Evolutionary conservation across 1,284 basidiomycete genomes (phyloP).

Genomic region (Ganoderma meredithae): DNA sequence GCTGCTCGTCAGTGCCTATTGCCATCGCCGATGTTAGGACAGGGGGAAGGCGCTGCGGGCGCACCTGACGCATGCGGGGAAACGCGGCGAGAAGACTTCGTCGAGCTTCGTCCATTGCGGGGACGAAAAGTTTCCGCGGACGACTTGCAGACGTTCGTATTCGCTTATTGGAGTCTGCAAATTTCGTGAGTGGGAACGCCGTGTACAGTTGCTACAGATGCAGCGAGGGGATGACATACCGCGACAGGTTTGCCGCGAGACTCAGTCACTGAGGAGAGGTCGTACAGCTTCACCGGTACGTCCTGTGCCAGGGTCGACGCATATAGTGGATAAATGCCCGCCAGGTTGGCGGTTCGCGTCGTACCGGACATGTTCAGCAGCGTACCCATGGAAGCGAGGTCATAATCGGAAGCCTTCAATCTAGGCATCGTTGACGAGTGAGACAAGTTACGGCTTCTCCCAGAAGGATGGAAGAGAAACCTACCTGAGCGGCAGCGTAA

Average conservation of each 20-base stretch:
- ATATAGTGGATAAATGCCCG: slow-evolving; percentile 57
- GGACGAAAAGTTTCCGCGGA: slow-evolving; percentile 57
- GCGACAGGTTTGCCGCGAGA: slow-evolving; percentile 4
- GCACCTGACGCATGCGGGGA: slow-evolving; percentile 33
- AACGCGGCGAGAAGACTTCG: slow-evolving; percentile 39
- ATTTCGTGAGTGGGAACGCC: background rate
- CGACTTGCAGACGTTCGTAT: slow-evolving; percentile 55
- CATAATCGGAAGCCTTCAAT: slow-evolving; percentile 47
- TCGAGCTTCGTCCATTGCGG: slow-evolving; percentile 47
- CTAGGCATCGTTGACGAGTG: slow-evolving; percentile 38
- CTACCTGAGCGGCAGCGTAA: slow-evolving; percentile 71
- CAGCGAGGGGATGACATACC: background rate
- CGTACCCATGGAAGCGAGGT: slow-evolving; percentile 54
- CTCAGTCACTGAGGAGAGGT: slow-evolving; percentile 51
- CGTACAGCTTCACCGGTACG: slow-evolving; percentile 46
- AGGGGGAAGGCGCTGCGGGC: background rate
- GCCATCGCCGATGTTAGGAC: background rate
- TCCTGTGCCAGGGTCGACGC: slow-evolving; percentile 33
- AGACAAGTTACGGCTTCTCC: slow-evolving; percentile 4
- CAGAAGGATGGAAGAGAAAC: slow-evolving; percentile 18
- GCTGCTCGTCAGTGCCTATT: background rate
- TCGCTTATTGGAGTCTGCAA: slow-evolving; percentile 1
- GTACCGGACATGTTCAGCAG: slow-evolving; percentile 63
- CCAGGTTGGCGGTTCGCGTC: slow-evolving; percentile 64
- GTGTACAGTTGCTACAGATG: background rate